Evolutionary conservation across 2,329 filamentous ascomycete species (phyloP), one percentile per base, ranked within the genome.

Genomic region (Plectosphaerella cucumerina): DNA sequence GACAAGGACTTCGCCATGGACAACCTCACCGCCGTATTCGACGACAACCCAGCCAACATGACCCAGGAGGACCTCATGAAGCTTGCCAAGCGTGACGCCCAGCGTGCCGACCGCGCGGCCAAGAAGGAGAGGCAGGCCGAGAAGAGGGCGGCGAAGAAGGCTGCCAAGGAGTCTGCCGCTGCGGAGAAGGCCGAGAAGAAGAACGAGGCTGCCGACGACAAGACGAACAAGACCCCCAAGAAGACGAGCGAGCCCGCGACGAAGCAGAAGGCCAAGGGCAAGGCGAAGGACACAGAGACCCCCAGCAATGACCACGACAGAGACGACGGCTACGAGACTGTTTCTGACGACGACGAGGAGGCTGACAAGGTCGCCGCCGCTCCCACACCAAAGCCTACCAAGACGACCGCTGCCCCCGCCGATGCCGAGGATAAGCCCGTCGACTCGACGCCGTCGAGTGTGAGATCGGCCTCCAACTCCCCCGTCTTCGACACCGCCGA

Each of bases 181-280:
- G 49, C 46, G 10, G 44, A 37, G 43, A 8, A 84, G 85, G 59
- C 69, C 39, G 50, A 57, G 1, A 31, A 73, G 26, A 90, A 86
- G 85, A 77, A 81, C 55, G 74, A 71, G 31, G 77, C 77, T 60
- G 88, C 9, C n/a, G 86, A 75, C 62, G 75, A 85, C 53, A 71
- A 76, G 54, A 84, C 62, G 56, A 23, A 10, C 50, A 71, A 67
- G 57, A 65, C 67, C 60, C 60, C 46, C 37, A 49, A 50, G 41
- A 44, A 59, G 48, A 45, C 53, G 8, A 74, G 75, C 58, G 54
- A 33, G 42, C 26, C 26, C 8, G 46, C 49, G 49, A 62, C 65
- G 46, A 61, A 54, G 39, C 41, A 55, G 21, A 14, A 33, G 18
- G 53, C 50, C 18, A 49, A 55, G 48, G 43, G 44, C 14, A 46